These are phyloP conservation scores for Ustilago xerochloae DNA, from an alignment of 1,284 basidiomycete species.

Conservation along the genomic window DNA sequence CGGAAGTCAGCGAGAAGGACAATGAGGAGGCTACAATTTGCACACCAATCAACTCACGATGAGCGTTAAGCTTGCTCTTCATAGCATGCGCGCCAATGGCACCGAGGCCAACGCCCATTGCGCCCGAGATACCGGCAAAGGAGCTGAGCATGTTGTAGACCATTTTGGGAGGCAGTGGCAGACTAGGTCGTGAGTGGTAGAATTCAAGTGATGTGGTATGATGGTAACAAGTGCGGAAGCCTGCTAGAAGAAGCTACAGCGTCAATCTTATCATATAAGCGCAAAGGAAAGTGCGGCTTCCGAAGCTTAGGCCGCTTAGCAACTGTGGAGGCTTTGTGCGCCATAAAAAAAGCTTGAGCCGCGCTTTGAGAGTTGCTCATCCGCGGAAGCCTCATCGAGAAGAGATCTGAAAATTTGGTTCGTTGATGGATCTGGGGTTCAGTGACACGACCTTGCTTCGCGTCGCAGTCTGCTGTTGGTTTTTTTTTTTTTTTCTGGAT, in stretches of 20 bases:
- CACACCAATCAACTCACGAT: conserved; percentile 39
- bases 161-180: conserved; percentile 22
- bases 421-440: too few relatives aligned
- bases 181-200: neutral
- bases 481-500: neutral
- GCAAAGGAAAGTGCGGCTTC: neutral
- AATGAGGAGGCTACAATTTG: neutral
- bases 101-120: conserved; percentile 51
- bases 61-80: conserved; percentile 57
- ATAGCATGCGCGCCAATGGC: conserved; percentile 64
- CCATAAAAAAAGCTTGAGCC: neutral
- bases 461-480: neutral
- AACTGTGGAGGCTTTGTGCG: neutral
- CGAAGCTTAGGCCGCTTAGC: neutral
- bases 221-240: too few relatives aligned
- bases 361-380: neutral
- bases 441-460: neutral
- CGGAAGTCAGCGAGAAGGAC: neutral
- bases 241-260: neutral
- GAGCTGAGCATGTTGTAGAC: conserved; percentile 42
- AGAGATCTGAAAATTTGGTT: neutral
- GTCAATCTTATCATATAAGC: neutral
- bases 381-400: neutral
- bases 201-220: neutral
- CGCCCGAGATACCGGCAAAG: conserved; percentile 56